A percentile compares a stretch with the other conserved stretches of the same genome.
Evolutionary conservation across 345 rosid genomes (phyloP).

Genomic region (Clausena lansium): DNA sequence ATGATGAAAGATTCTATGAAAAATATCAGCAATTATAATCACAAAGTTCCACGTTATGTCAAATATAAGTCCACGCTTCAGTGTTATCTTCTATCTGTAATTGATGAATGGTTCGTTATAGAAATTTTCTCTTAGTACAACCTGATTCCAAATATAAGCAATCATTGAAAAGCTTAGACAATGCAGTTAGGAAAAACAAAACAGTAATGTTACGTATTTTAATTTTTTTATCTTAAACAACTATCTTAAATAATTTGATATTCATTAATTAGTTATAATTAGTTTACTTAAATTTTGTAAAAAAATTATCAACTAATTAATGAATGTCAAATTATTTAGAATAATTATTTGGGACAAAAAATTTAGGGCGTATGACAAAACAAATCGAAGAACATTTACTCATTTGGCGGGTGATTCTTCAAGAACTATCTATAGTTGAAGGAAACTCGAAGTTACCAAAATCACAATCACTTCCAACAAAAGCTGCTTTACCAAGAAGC

Average conservation of each 20-base stretch:
- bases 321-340: too few species aligned
- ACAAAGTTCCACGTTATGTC: not conserved
- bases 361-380: too few species aligned
- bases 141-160: not conserved
- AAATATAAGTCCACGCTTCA: not conserved
- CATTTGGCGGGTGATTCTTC: conserved; percentile 41
- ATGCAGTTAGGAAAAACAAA: not conserved
- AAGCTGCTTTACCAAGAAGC: conserved; percentile 50
- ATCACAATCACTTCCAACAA: conserved; percentile 18
- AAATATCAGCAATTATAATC: not conserved
- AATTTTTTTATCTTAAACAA: too few species aligned
- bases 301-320: too few species aligned
- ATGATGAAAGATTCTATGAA: too few species aligned
- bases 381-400: not conserved
- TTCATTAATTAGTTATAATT: too few species aligned
- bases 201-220: too few species aligned
- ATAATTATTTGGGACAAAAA: too few species aligned
- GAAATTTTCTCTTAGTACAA: not conserved
- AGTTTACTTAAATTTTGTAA: too few species aligned
- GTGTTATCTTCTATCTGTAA: not conserved
- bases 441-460: conserved; percentile 46
- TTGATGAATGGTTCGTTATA: too few species aligned
- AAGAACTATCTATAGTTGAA: conserved; percentile 36
- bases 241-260: too few species aligned
- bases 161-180: not conserved